Conservation (phyloP, 768 basidiomycete species). For the Macrolepiota albuminosa region DNA sequence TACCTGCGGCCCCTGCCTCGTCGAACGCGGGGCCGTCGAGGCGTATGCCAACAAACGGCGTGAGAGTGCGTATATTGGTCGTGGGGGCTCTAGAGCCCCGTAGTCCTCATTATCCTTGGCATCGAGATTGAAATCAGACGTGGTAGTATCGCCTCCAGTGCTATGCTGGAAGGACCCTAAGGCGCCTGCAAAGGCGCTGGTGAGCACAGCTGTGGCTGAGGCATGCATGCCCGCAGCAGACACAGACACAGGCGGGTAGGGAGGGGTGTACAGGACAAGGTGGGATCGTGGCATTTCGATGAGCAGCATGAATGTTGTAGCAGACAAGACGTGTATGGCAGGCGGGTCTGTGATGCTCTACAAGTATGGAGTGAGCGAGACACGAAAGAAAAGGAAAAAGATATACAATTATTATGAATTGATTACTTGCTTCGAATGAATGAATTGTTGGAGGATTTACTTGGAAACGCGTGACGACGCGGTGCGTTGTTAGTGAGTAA, state of each 20-base stretch:
- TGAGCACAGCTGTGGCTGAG: slow-evolving; percentile 6
- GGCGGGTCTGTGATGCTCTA: slow-evolving; percentile 57
- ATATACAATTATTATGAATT: slow-evolving; percentile 58
- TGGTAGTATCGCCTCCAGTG: background rate
- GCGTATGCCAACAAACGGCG: slow-evolving; percentile 61
- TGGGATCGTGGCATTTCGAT: slow-evolving; percentile 43
- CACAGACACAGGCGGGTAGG: slow-evolving; percentile 3
- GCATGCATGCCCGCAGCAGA: background rate
- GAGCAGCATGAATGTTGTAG: slow-evolving; percentile 46
- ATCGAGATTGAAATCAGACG: background rate
- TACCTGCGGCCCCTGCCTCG: no score
- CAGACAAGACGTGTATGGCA: slow-evolving; percentile 51
- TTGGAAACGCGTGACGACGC: slow-evolving; percentile 42
- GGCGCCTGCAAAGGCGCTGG: slow-evolving; percentile 8
- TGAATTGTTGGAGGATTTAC: slow-evolving; percentile 25
- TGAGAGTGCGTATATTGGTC: slow-evolving; percentile 50
- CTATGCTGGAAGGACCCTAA: background rate
- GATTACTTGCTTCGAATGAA: slow-evolving; percentile 39
- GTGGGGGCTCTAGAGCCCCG: slow-evolving; percentile 15
- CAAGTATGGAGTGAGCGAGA: background rate
- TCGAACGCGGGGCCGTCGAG: slow-evolving; percentile 8
- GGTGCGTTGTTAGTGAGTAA: slow-evolving; percentile 28
- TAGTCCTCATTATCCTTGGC: background rate
- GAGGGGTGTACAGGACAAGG: slow-evolving; percentile 40
- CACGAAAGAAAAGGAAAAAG: background rate